phyloP scores from a whole-genome alignment of 352 stramenopile genomes.

The Pythium chondricola region DNA sequence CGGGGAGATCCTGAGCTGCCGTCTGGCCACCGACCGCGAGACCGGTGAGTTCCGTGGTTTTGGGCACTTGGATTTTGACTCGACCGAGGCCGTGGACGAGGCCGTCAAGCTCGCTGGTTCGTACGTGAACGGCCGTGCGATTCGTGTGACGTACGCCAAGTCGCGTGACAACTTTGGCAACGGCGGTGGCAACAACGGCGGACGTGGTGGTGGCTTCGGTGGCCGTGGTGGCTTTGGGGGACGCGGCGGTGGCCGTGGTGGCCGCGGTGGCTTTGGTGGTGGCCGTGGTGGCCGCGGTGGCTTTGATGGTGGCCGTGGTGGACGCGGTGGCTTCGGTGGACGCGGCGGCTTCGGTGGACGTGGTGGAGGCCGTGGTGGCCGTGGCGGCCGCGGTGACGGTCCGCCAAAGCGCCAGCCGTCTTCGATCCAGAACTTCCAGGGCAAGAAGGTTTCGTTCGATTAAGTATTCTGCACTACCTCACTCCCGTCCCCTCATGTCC shows the following conservation, averaged over 20 bases:
- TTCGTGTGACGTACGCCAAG: constrained; percentile 95
- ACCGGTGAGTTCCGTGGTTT: constrained; percentile 98
- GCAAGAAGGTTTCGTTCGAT: constrained; percentile 97
- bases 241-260: constrained; percentile 38
- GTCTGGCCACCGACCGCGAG: constrained; percentile 95
- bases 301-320: constrained; percentile 54
- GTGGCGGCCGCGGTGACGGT: constrained; percentile 58
- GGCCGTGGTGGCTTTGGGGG: constrained; percentile 53
- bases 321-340: constrained; percentile 43
- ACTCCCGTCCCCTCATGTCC: too few species aligned
- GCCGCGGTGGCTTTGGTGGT: constrained; percentile 23
- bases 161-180: constrained; percentile 44
- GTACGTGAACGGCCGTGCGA: constrained; percentile 88
- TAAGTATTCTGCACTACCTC: constrained; percentile 32
- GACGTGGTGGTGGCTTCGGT: constrained; percentile 41
- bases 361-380: constrained; percentile 35
- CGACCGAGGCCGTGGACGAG: constrained; percentile 91
- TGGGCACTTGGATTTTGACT: constrained; percentile 95
- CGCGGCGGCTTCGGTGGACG: constrained; percentile 30
- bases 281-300: constrained; percentile 45
- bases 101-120: constrained; percentile 89
- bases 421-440: constrained; percentile 92
- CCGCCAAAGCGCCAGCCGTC: constrained; percentile 81
- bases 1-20: constrained; percentile 92
- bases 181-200: constrained; percentile 21